Conservation (phyloP, 2,329 filamentous ascomycete genomes). For the Tolypocladium album region DNA sequence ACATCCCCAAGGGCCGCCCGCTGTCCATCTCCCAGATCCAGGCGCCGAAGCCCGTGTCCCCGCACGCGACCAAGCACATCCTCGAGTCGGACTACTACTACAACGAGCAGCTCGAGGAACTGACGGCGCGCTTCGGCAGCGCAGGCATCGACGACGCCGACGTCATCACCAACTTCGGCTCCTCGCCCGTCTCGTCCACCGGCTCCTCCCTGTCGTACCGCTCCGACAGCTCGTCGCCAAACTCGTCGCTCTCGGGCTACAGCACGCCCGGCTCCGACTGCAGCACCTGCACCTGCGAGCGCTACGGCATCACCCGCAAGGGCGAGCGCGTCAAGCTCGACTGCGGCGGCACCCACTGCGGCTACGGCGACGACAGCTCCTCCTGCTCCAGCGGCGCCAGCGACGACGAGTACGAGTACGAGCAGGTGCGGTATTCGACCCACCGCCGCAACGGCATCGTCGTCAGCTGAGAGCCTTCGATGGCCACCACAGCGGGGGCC, state of each 20-base stretch:
- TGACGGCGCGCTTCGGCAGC: conserved; percentile 62
- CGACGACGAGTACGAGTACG: conserved; percentile 47
- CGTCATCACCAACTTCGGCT: conserved; percentile 42
- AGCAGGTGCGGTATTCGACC: conserved; percentile 30
- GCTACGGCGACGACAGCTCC: conserved; percentile 61
- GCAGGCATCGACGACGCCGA: conserved; percentile 49
- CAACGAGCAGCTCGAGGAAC: conserved; percentile 64
- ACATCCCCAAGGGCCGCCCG: conserved; percentile 80
- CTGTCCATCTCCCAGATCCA: conserved; percentile 83
- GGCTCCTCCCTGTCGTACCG: conserved; percentile 62
- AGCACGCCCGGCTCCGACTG: conserved; percentile 69
- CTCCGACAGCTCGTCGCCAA: conserved; percentile 65
- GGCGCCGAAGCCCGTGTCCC: conserved; percentile 80
- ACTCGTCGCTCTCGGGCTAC: conserved; percentile 64
- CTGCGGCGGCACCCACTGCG: conserved; percentile 82
- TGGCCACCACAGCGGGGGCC: not conserved
- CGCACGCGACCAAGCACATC: conserved; percentile 79
- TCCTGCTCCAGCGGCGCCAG: conserved; percentile 57
- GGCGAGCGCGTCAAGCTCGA: conserved; percentile 92
- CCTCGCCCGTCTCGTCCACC: conserved; percentile 53
- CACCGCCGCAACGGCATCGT: conserved; percentile 56
- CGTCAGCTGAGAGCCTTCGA: conserved; percentile 27
- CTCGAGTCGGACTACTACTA: conserved; percentile 70
- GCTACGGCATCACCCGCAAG: conserved; percentile 90
- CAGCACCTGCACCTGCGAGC: conserved; percentile 82